Evolutionary conservation across 2,329 filamentous ascomycete species (phyloP), one percentile per base, ranked within the genome.

Genomic region (Xylariomycetidae sp.): DNA sequence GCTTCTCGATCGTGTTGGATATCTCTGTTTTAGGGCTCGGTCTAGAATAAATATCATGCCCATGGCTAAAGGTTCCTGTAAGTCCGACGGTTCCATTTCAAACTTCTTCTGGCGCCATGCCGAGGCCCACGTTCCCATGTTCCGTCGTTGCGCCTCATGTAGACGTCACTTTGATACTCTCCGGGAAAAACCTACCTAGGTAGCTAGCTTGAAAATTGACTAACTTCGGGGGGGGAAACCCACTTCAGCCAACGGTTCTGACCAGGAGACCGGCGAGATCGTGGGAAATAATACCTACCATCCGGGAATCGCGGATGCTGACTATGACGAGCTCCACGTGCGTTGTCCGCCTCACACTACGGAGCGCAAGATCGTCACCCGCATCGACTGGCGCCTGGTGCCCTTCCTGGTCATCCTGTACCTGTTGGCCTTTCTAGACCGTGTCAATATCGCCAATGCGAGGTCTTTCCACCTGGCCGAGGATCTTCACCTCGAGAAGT

Each of bases 391-490:
- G 44, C 77, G 74, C 45, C 70, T 90, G 32, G 66, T 90, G 33
- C 85, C 85, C 1, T 83, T 82, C 45, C 66, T 90, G 34, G 82
- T 77, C 53, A 66, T 88, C 40, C 67, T 89, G 56, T 58, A 58
- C 32, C 49, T 58, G 5, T 38, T 58, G 17, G 56, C 56, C 7
- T 58, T 57, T 38, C 40, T 51, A 53, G 71, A 82, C 55, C 70
- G 85, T 30, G 83, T 88, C 54, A 90, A 89, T 54, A 86, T 90
- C 49, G 81, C 80, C 57, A 89, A 89, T 59, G 85, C 85, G 17
- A 75, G 72, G 27, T 69, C 84, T 28, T 86, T 86, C 41, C 69
- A 72, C 25, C 65, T 90, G 11, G 66, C 67, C 16, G 51, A 68
- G 9, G 85, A 89, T 43, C 67, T 90, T 5, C 41, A 66, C 4